Base-by-base conservation (phyloP, 371 early-diverging fungal species). In the Rhizomucor pusillus region DNA sequence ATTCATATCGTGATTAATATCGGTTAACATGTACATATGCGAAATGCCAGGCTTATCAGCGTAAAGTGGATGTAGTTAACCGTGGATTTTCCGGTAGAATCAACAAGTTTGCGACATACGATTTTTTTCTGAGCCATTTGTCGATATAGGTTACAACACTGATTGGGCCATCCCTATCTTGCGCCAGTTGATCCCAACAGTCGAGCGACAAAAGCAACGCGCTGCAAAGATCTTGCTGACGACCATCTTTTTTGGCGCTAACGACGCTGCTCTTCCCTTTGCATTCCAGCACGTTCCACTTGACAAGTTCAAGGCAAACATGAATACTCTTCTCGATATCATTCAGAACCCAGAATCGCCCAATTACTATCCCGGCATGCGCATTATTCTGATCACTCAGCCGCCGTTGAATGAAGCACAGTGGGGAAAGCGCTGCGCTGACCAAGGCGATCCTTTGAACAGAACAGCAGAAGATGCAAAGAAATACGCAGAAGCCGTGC, bases 171-270 rank as follows among this genome's bases (percentile, higher is more conserved):
- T 80, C 14, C 73, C 78, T 13, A 59, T 92, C 11, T 63, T 90
- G 22, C 75, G 75, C 0, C 80, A 75, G 23, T 55, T 87, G 20
- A 65, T 91, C 34, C 74, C 79, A 50, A 61, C 75, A 34, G 22
- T 51, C 1, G 53, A 65, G 22, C 64, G 66, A 20, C 76, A 73
- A 52, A 33, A 65, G 11, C 37, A 62, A 39, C 44, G 62, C 14
- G 50, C 59, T 5, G 58, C 81, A 5, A 61, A 64, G 11, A 66
- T 89, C 41, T 64, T 62, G 10, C 69, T 94, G 24, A 63, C 90
- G 50, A 87, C 84, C 18, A 75, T 95, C 12, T 86, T 91, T 47
- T 79, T 90, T 39, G 95, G 95, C 5, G 86, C 93, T 40, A 95
- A 95, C 66, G 95, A 95, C 61, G 85, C 90, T 0, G 75, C 82